A percentile compares a stretch with the other conserved stretches of the same genome.
phyloP scores from a whole-genome alignment of 768 basidiomycete species.

The Dacryopinax primogenitus region DNA sequence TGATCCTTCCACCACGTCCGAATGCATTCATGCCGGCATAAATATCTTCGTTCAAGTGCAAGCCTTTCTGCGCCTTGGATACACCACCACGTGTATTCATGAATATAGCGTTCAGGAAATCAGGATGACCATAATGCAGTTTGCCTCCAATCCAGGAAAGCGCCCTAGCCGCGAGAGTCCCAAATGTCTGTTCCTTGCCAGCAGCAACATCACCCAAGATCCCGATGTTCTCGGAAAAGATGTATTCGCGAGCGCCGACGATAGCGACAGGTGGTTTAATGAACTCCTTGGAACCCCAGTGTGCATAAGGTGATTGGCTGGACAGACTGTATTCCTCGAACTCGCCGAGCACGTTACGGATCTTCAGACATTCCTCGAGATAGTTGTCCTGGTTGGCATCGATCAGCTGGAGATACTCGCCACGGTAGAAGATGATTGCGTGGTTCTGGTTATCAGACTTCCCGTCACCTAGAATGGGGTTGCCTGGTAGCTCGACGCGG shows the following conservation, averaged over 20 bases:
- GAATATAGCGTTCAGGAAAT: slow-evolving; percentile 94
- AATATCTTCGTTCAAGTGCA: slow-evolving; percentile 99
- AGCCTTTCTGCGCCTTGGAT: slow-evolving; percentile 96
- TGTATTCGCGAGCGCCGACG: slow-evolving; percentile 97
- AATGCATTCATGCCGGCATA: slow-evolving; percentile 99
- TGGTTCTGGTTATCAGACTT: slow-evolving; percentile 99
- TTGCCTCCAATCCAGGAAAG: slow-evolving; percentile 98
- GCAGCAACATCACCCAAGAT: slow-evolving; percentile 96
- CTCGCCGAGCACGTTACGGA: slow-evolving; percentile 92
- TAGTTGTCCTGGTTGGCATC: slow-evolving; percentile 99
- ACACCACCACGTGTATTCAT: slow-evolving; percentile 98
- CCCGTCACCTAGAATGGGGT: slow-evolving; percentile 97
- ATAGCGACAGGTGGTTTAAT: slow-evolving; percentile 84
- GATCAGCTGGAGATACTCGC: slow-evolving; percentile 97
- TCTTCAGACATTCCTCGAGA: slow-evolving; percentile 98
- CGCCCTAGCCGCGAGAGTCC: slow-evolving; percentile 88
- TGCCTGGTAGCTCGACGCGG: slow-evolving; percentile 94
- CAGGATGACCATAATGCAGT: slow-evolving; percentile 96
- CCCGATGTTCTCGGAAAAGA: slow-evolving; percentile 99
- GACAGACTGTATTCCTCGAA: slow-evolving; percentile 88
- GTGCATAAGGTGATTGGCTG: slow-evolving; percentile 81
- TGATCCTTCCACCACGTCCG: slow-evolving; percentile 92
- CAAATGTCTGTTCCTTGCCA: slow-evolving; percentile 99
- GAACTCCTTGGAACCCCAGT: slow-evolving; percentile 82
- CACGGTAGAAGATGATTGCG: slow-evolving; percentile 97